Evolutionary conservation across 495 filamentous ascomycete genomes (phyloP).

Genomic region (Thozetella sp.): DNA sequence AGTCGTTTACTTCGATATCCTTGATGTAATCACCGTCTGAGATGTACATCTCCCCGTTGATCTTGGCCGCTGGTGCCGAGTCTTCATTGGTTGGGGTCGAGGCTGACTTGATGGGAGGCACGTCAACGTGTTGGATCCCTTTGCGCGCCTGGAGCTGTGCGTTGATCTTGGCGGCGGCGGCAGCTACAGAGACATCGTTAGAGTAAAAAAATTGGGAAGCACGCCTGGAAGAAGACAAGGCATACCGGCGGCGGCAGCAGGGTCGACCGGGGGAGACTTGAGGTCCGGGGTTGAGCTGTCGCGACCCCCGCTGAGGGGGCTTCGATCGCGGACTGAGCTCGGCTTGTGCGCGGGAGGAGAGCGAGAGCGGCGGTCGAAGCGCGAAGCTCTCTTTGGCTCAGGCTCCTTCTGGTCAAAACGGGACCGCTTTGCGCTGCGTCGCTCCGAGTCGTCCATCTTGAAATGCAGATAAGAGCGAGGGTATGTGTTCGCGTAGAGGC

Average conservation of each 20-base stretch:
- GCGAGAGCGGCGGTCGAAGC: slow-evolving; percentile 85
- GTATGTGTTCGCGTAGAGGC: too few relatives aligned
- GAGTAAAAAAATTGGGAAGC: slow-evolving; percentile 17
- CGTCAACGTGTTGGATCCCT: slow-evolving; percentile 91
- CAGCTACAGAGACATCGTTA: slow-evolving; percentile 54
- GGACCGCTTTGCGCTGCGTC: slow-evolving; percentile 76
- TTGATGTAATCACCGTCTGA: slow-evolving; percentile 96
- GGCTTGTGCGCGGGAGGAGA: slow-evolving; percentile 67
- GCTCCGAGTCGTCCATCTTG: slow-evolving; percentile 78
- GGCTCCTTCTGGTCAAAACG: slow-evolving; percentile 90
- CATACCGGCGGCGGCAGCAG: slow-evolving; percentile 86
- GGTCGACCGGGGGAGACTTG: slow-evolving; percentile 58
- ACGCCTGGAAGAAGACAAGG: slow-evolving; percentile 3
- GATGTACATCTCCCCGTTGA: slow-evolving; percentile 88
- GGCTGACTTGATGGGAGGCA: slow-evolving; percentile 76
- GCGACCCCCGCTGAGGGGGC: slow-evolving; percentile 65
- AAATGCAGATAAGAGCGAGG: not conserved
- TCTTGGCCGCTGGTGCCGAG: slow-evolving; percentile 34
- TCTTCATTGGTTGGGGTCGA: slow-evolving; percentile 23
- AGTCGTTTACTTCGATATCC: slow-evolving; percentile 97
- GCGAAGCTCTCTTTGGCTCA: slow-evolving; percentile 68
- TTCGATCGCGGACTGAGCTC: slow-evolving; percentile 72
- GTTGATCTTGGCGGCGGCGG: slow-evolving; percentile 92
- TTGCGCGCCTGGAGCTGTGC: slow-evolving; percentile 91
- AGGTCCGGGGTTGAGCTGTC: slow-evolving; percentile 48